These are phyloP conservation scores for Vaccinium myrtillus DNA, from an alignment of 148 eudicot species.

Conservation along the genomic window DNA sequence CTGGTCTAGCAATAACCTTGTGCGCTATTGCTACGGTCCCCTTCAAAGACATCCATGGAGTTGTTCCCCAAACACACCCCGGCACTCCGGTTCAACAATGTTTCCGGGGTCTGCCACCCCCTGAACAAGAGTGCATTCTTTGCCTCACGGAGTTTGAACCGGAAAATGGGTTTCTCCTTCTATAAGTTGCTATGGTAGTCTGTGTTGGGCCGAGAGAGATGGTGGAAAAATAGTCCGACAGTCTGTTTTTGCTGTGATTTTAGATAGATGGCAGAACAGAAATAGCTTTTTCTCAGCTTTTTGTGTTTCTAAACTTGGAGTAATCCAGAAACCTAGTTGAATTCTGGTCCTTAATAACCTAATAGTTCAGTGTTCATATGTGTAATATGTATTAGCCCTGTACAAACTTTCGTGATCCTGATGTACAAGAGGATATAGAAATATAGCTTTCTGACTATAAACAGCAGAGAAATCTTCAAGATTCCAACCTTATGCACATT, in stretches of 20 bases:
- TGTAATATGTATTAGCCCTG: neutral
- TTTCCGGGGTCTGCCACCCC: conserved; percentile 17
- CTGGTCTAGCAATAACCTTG: neutral
- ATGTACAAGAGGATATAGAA: neutral
- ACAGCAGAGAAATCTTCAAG: neutral
- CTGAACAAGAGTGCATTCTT: conserved; percentile 41
- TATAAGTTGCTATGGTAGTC: neutral
- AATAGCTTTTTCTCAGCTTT: neutral
- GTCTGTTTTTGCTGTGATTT: neutral
- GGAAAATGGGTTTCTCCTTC: neutral
- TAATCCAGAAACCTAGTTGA: neutral
- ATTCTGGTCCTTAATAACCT: neutral
- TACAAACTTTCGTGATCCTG: neutral
- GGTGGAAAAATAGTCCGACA: too few species aligned
- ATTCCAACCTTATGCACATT: neutral
- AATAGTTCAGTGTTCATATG: neutral
- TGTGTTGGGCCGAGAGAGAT: too few species aligned
- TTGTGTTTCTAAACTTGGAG: neutral
- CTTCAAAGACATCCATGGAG: conserved; percentile 22
- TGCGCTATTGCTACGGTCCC: neutral
- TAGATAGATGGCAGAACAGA: neutral
- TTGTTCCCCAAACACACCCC: conserved; percentile 42
- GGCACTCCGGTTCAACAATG: conserved; percentile 31
- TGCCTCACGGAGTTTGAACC: conserved; percentile 45
- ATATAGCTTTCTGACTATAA: neutral